Evolutionary conservation across 805 yeast species (phyloP), one percentile per base, ranked within the genome.

Genomic region (Yamadazyma akitaensis): DNA sequence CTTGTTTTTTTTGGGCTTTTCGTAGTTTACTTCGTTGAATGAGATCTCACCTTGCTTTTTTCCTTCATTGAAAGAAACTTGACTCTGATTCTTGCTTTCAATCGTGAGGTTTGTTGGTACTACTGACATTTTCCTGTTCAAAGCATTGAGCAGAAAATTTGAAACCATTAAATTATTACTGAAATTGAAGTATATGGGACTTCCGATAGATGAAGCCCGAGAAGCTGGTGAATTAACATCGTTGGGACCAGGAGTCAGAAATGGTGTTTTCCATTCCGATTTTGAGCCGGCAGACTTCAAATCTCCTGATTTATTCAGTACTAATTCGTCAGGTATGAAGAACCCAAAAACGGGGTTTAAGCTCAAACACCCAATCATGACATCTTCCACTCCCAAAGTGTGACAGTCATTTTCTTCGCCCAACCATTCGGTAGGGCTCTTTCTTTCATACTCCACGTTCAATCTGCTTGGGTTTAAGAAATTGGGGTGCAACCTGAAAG

Each of bases 401-500:
- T 45, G 53, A 3, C 43, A 52, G 10, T 46, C 44, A 12, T 44
- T 43, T 11, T 48, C 53, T 24, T 54, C 53, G 3, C 46, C 37
- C 21, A 63, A 36, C 67, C 67, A 63, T 6, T 46, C 26, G 6
- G 56, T 42, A 1, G 65, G 64, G 39, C 49, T 40, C 14, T 48
- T 41, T 2, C 53, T 43, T 43, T 63, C 67, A 14, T 45, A 46
- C 13, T 54, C 51, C 4, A 51, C 26, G 5, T 56, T 39, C 8
- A 48, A 17, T 24, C 64, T 51, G 1, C 68, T 60, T 13, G 62
- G 59, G 10, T 47, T 42, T 4, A 72, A 48, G 33, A 80, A 62
- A 38, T 75, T 69, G 1, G 84, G 82, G 53, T 83, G 85, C 7
- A 52, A 79, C 48, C 36, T 67, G 53, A 56, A 75, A 73, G 9